Conservation (phyloP, 164 flowering plant genomes). For the Vitis rotundifolia region DNA sequence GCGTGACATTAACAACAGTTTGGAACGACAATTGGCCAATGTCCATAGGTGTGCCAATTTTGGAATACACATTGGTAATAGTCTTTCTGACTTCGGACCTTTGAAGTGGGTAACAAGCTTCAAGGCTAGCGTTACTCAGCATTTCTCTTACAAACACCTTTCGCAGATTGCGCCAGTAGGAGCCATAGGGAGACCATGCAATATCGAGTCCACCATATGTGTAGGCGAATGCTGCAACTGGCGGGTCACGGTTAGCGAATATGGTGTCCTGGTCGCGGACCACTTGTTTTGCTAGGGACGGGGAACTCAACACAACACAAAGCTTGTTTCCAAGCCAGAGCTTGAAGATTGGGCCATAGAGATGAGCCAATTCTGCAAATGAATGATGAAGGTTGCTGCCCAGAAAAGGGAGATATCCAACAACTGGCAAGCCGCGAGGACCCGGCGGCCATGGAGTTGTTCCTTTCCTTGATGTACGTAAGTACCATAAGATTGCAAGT, state of each 20-base stretch:
- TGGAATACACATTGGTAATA: conserved; percentile 6
- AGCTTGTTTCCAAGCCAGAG: conserved; percentile 9
- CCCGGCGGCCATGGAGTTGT: conserved; percentile 13
- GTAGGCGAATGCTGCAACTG: conserved; percentile 12
- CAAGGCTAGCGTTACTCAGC: conserved; percentile 19
- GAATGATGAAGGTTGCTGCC: conserved; percentile 9
- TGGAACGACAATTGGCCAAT: conserved; percentile 10
- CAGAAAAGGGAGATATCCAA: conserved; percentile 22
- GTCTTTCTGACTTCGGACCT: conserved; percentile 10
- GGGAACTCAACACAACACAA: conserved; percentile 8
- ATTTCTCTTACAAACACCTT: conserved; percentile 45
- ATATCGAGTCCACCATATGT: conserved; percentile 45
- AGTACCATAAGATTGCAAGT: neutral
- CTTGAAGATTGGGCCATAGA: conserved; percentile 18
- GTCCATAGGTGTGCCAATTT: conserved; percentile 9
- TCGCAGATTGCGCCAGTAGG: conserved; percentile 48
- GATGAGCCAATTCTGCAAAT: neutral
- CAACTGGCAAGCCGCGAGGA: conserved; percentile 15
- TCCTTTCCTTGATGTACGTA: neutral
- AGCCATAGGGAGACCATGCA: conserved; percentile 41
- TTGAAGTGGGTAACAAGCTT: neutral
- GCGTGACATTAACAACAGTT: neutral
- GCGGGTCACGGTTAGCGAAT: conserved; percentile 11
- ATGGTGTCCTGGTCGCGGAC: conserved; percentile 11
- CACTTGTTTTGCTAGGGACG: conserved; percentile 10